Conservation (phyloP, 495 filamentous ascomycete genomes). For the Penicillium robsamsonii region DNA sequence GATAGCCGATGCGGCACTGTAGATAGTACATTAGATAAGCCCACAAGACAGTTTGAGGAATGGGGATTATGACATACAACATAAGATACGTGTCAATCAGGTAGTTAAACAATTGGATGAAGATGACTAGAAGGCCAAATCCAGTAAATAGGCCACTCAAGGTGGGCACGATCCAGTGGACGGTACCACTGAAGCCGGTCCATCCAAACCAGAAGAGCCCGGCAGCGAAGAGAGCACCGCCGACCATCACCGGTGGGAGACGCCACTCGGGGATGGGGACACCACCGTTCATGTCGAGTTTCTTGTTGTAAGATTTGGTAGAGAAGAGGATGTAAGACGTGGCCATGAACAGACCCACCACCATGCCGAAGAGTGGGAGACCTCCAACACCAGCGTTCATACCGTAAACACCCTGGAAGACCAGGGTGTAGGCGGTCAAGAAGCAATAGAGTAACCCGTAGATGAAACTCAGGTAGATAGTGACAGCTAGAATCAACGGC, state of each 20-base stretch:
- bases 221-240: constrained; percentile 67
- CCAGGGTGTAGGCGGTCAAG: constrained; percentile 44
- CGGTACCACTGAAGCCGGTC: constrained; percentile 61
- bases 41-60: not conserved
- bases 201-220: constrained; percentile 91
- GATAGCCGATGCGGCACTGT: constrained; percentile 74
- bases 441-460: constrained; percentile 48
- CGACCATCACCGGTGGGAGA: constrained; percentile 73
- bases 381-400: constrained; percentile 40
- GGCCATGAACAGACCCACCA: constrained; percentile 41
- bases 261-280: constrained; percentile 84
- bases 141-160: constrained; percentile 64
- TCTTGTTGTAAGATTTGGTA: constrained; percentile 45
- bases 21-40: constrained; percentile 5
- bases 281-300: constrained; percentile 68
- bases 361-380: constrained; percentile 44
- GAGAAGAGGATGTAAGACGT: constrained; percentile 30
- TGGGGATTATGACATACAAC: constrained; percentile 57
- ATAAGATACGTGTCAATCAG: constrained; percentile 86
- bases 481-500: constrained; percentile 31
- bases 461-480: constrained; percentile 37
- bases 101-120: constrained; percentile 83
- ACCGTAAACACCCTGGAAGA: constrained; percentile 40
- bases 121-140: constrained; percentile 72
- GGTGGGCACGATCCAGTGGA: constrained; percentile 85